Evolutionary conservation across 1,139 yeast species (phyloP).

Genomic region (Suhomyces guaymorum): DNA sequence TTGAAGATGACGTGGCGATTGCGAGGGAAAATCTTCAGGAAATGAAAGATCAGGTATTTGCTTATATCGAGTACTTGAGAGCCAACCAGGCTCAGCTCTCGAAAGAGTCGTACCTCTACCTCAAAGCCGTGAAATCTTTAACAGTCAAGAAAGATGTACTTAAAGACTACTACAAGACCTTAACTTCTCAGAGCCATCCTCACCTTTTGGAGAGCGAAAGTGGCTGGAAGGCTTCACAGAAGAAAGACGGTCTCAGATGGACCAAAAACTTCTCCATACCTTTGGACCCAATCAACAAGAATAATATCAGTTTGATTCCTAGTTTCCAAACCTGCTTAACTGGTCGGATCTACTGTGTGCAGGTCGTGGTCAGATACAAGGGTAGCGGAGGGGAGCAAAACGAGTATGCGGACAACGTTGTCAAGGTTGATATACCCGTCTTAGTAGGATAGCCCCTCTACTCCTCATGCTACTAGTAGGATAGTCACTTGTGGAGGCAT

Average conservation of each 20-base stretch:
- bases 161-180: constrained; percentile 36
- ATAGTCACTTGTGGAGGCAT: too few species aligned
- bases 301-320: constrained; percentile 43
- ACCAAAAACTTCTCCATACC: constrained; percentile 33
- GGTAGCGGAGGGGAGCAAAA: constrained; percentile 39
- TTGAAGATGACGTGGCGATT: constrained; percentile 29
- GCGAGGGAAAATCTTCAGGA: constrained; percentile 39
- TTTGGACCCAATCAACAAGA: constrained; percentile 34
- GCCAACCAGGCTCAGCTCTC: constrained; percentile 36
- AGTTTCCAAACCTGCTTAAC: constrained; percentile 47
- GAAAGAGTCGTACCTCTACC: constrained; percentile 36
- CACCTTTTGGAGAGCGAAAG: constrained; percentile 24
- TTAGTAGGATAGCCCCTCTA: constrained; percentile 39
- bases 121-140: constrained; percentile 41
- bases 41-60: constrained; percentile 37
- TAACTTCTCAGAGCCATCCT: constrained; percentile 25
- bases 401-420: constrained; percentile 37
- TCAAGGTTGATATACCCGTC: constrained; percentile 44
- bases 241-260: constrained; percentile 27
- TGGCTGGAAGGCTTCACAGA: constrained; percentile 34
- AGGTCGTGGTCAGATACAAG: constrained; percentile 40
- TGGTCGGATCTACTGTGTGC: constrained; percentile 46
- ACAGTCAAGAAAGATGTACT: constrained; percentile 46
- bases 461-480: too few species aligned
- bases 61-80: constrained; percentile 38